Base-by-base conservation (phyloP, 106 monocot species). In the Phalaenopsis aphrodite region DNA sequence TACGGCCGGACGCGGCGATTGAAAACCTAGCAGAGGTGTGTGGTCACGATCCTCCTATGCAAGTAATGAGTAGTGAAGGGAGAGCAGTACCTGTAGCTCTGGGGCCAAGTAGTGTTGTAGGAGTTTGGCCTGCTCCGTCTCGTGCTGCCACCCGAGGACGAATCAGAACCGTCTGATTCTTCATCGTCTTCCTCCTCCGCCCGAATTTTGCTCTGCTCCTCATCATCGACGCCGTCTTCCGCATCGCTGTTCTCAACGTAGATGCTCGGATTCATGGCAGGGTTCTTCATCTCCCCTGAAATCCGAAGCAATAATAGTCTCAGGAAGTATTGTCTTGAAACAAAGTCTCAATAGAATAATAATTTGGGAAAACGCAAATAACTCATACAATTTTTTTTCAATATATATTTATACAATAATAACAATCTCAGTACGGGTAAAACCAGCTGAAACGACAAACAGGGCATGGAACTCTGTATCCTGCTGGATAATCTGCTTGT, bases 41-140 rank as follows among this genome's bases (percentile, higher is more conserved):
- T 14, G 49, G 52, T 76, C 48, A 76, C 10, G 76, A 76, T 76
- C 76, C 12, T n/a, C 30, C 76, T 23, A 30, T 12, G 2, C 3
- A 47, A 8, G 52, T 5, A 21, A 38, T 49, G 10, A 30, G 30
- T 11, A 14, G 76, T 10, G 76, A 49, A 23, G 48, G 11, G 48
- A 21, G 12, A 18, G 21, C 43, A 6, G 19, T 87, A 93, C 93
- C 93, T 91, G 91, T 93, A 93, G 68, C 90, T 93, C 81, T 93
- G 93, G 2, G 93, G 93, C 93, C 93, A 93, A 41, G 46, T 69
- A 38, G 87, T 84, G 79, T 78, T 87, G 79, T 91, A 93, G 19
- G 93, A 93, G 84, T 75, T 89, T 2, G 93, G 93, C 49, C 82
- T 82, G 85, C 85, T 87, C 16, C 89, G 82, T 17, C 82, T 88